phyloP scores from a whole-genome alignment of 2,329 filamentous ascomycete species.

The Endoconidiophora laricicola region DNA sequence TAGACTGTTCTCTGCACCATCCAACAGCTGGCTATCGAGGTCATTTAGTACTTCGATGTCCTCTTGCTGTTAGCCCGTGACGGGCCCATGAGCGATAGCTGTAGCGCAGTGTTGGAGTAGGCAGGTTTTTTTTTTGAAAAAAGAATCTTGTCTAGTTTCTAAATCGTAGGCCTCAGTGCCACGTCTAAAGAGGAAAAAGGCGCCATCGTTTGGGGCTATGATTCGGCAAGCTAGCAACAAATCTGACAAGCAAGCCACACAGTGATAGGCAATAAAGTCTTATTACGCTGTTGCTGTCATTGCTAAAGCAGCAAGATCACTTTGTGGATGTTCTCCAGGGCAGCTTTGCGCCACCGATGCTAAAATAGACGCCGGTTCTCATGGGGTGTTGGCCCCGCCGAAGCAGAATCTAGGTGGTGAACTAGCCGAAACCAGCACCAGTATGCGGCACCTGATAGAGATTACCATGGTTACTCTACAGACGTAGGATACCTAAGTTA shows the following conservation, averaged over 20 bases:
- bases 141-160: no score
- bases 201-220: background rate
- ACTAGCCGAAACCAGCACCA: background rate
- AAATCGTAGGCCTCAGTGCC: background rate
- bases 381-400: background rate
- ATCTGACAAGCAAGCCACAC: no score
- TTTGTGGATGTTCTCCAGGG: background rate
- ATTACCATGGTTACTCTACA: no score
- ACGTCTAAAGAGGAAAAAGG: background rate
- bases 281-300: no score
- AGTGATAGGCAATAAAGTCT: no score
- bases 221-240: background rate
- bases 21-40: constrained; percentile 50
- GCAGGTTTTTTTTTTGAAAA: no score
- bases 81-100: constrained; percentile 41
- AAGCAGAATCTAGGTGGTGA: background rate
- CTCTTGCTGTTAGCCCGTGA: constrained; percentile 52
- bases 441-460: no score
- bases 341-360: background rate
- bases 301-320: background rate
- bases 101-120: constrained; percentile 37
- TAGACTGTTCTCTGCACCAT: constrained; percentile 55
- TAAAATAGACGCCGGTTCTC: background rate
- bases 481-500: no score
- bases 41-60: constrained; percentile 51